Base-by-base conservation (phyloP, 148 eudicot species). In the Rhododendron kiyosumense region DNA sequence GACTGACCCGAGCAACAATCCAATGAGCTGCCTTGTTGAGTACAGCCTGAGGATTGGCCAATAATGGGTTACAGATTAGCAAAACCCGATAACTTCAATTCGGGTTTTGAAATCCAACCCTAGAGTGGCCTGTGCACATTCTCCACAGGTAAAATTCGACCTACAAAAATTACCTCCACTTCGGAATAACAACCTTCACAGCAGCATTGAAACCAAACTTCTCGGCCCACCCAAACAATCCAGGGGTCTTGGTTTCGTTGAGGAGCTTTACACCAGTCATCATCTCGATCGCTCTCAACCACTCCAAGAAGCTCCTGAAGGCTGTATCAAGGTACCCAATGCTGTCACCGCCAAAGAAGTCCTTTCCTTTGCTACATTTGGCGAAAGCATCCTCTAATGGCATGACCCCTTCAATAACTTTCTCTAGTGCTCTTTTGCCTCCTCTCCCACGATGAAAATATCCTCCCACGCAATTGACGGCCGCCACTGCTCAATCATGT, bases 301-400 rank as follows among this genome's bases (percentile, higher is more conserved):
- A 86, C 18, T 78, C 87, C 83, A 93, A 81, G 83, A 20, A 81
- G 84, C 90, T 17, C 24, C 93, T 90, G 0, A 91, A 41, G 17
- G 86, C 89, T 67, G 91, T 86, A 61, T 92, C 92, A 1, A 92
- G 54, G 82, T 45, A 92, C 0, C 94, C 94, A n/a, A 67, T 26
- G 73, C 34, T 67, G 1, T 67, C 73, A 26, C 73, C 73, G 15
- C 90, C 85, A 14, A 90, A 90, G 83, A 79, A 90, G 5, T 65
- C 83, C 74, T 85, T 87, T 17, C 89, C 90, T 32, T 90, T 83
- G 86, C 90, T 88, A n/a, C 85, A 81, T 51, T 88, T 67, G 32
- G 28, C 43, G 28, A 86, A 91, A 28, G 87, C 91, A 0, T 67
- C 90, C 84, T 91, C 92, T 24, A 91, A 75, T 28, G 83, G n/a